Evolutionary conservation across 2,329 filamentous ascomycete species (phyloP), one percentile per base, ranked within the genome.

Genomic region (Hypoxylon sp.): DNA sequence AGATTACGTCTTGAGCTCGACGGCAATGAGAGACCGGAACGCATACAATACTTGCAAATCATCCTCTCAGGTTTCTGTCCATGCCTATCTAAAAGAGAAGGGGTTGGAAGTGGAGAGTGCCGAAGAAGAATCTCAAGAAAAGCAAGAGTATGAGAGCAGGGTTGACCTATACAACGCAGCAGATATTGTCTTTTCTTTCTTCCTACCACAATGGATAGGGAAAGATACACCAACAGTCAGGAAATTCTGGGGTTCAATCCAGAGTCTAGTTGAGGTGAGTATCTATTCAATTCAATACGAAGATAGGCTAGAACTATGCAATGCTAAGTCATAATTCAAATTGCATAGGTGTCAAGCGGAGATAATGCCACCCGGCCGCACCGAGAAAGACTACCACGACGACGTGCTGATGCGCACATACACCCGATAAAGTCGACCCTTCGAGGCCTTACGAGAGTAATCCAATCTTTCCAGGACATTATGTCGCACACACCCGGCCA

Each of bases 91-190:
- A 11, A 49, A 55, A 32, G 50, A 48, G 1, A 41, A 56, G 15
- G 51, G 57, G 24, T 10, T 30, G 4, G 39, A 54, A 1, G 28
- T 61, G 5, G 61, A 64, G 8, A 41, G 32, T 7, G 24, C 10
- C 0, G 54, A 62, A 6, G 64, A 61, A 3, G 34, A 58, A n/a
- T 17, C 15, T 1, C 28, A 37, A 17, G 46, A 49, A 15, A 57
- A 43, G 28, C 30, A 44, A 34, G 54, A 51, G 6, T 69, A 60
- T 51, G 65, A 68, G 20, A 58, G 43, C 13, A 60, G 57, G 22
- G 56, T 73, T 13, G 71, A 73, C 46, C 24, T 70, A 19, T 70
- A 72, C 58, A 73, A 71, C 34, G 61, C 70, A 1, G 71, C 67
- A 11, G 64, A 67, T 34, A 41, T 70, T 10, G 24, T 70, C 3